Evolutionary conservation across 805 yeast species (phyloP).

Genomic region (Kluyveromyces starmeri): DNA sequence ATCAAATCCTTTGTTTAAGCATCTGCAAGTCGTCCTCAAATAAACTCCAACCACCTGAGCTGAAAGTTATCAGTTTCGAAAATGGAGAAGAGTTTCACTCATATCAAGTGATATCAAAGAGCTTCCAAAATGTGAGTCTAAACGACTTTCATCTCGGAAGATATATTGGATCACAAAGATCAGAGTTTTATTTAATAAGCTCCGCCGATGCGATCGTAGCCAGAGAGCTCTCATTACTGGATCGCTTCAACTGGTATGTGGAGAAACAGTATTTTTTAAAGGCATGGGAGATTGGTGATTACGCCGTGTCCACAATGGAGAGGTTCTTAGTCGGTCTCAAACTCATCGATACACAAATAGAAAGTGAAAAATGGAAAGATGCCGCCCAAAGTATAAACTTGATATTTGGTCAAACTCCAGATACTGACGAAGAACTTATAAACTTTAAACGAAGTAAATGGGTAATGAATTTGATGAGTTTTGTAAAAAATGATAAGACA

Average conservation of each 20-base stretch:
- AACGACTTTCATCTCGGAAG: constrained; percentile 73
- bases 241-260: constrained; percentile 65
- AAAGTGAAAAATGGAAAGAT: constrained; percentile 39
- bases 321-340: constrained; percentile 53
- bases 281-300: constrained; percentile 74
- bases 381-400: constrained; percentile 43
- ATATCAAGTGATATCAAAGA: constrained; percentile 65
- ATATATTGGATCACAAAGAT: constrained; percentile 33
- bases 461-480: constrained; percentile 53
- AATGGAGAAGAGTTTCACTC: constrained; percentile 68
- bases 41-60: constrained; percentile 49
- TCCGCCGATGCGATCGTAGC: constrained; percentile 78
- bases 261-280: constrained; percentile 44
- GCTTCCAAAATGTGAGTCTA: constrained; percentile 50
- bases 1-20: constrained; percentile 42
- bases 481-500: constrained; percentile 39
- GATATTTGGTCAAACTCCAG: constrained; percentile 28
- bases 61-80: constrained; percentile 54
- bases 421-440: constrained; percentile 15
- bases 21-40: constrained; percentile 28
- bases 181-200: constrained; percentile 59
- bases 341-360: constrained; percentile 33
- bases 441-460: constrained; percentile 39
- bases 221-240: constrained; percentile 58
- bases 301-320: constrained; percentile 40